Conservation (phyloP, 1,284 basidiomycete species). For the Boletus austroedulis region DNA sequence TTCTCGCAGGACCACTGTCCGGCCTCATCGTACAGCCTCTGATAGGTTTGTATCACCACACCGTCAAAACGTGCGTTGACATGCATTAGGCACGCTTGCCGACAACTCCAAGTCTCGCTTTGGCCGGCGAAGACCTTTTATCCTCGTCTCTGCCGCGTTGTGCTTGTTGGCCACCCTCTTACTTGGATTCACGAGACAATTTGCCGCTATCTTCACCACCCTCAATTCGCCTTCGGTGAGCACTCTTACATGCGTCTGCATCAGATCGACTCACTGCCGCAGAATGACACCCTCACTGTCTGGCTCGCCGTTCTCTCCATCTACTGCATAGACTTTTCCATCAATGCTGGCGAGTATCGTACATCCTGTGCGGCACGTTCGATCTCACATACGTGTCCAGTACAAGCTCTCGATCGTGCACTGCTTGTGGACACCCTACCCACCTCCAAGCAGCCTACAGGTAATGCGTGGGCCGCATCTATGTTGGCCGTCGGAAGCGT, state of each 20-base stretch:
- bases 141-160: constrained; percentile 68
- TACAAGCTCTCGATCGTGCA: constrained; percentile 82
- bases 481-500: constrained; percentile 85
- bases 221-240: constrained; percentile 1
- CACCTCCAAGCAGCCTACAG: constrained; percentile 73
- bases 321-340: constrained; percentile 88
- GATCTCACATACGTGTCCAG: constrained; percentile 35
- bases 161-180: constrained; percentile 43
- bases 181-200: constrained; percentile 2
- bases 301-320: constrained; percentile 82
- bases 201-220: constrained; percentile 4
- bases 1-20: constrained; percentile 90
- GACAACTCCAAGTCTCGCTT: constrained; percentile 86
- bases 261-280: not conserved
- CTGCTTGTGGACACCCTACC: constrained; percentile 73
- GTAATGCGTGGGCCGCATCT: constrained; percentile 93
- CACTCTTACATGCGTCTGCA: not conserved
- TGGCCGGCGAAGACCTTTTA: constrained; percentile 84
- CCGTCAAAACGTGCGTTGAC: not conserved
- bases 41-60: constrained; percentile 49
- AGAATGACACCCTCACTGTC: constrained; percentile 69
- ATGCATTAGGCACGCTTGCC: constrained; percentile 63
- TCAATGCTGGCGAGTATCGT: constrained; percentile 72
- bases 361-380: not conserved
- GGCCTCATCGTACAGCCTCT: constrained; percentile 92